Evolutionary conservation across 257 asterid genomes (phyloP), one percentile per base, ranked within the genome.

Genomic region (Linaria vulgaris): DNA sequence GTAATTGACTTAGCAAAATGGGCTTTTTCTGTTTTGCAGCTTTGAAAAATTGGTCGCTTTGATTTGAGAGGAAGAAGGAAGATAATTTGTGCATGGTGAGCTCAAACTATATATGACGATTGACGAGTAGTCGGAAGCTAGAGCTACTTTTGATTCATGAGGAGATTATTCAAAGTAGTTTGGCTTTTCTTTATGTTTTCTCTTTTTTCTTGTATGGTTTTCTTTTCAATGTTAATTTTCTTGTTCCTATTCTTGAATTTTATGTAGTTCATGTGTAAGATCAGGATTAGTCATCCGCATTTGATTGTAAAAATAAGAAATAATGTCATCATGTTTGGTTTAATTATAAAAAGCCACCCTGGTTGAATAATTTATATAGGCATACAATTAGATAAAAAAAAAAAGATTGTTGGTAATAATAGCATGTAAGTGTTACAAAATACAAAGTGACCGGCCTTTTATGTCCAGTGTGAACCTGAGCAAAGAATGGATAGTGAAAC

Each of bases 1-100:
- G n/a, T n/a, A n/a, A n/a, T n/a, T n/a, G n/a, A n/a, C n/a, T n/a
- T n/a, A n/a, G n/a, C n/a, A n/a, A n/a, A n/a, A n/a, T n/a, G n/a
- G n/a, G n/a, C n/a, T n/a, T n/a, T n/a, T n/a, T 41, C 43, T 9
- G 11, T 56, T 67, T 55, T 69, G 81, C 83, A 82, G 88, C 88
- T 49, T 77, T 80, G 9, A 72, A 77, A 37, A 4, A 54, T 23
- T 82, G 88, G 88, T 31, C 58, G 30, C 22, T 48, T 48, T 72
- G 58, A 21, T 48, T 48, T 72, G 58, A 78, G 59, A 39, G 7
- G 39, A 46, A 23, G 31, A 11, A n/a, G 1, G 8, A 47, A n/a
- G 23, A 5, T 46, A 19, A 9, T 14, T 14, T n/a, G 24, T 25
- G 30, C 17, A 21, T 34, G 45, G 4, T 6, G 16, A 27, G 13